phyloP scores from a whole-genome alignment of 345 rosid genomes.

The Anastatica hierochuntica region DNA sequence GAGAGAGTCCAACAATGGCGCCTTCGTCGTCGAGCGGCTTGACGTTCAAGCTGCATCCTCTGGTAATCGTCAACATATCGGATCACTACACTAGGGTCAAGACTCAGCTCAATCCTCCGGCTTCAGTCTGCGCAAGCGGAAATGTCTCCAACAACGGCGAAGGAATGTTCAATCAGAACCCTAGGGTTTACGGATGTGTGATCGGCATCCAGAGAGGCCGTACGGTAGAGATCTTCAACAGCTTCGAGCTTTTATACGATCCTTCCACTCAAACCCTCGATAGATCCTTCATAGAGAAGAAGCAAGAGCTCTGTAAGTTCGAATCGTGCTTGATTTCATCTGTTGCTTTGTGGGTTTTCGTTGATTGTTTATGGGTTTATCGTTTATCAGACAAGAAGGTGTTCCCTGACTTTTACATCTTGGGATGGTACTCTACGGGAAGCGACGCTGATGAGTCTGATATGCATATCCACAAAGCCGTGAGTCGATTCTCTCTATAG shows the following conservation, averaged over 20 bases:
- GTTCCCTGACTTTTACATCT: slow-evolving; percentile 70
- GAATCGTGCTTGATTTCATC: background rate
- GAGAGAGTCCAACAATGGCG: slow-evolving; percentile 41
- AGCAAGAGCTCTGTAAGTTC: slow-evolving; percentile 62
- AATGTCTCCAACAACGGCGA: slow-evolving; percentile 28
- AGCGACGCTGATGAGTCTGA: slow-evolving; percentile 83
- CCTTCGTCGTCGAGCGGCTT: slow-evolving; percentile 91
- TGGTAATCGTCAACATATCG: slow-evolving; percentile 85
- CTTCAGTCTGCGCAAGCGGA: slow-evolving; percentile 19
- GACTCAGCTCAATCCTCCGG: slow-evolving; percentile 59
- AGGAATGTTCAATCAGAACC: slow-evolving; percentile 23
- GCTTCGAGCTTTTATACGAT: slow-evolving; percentile 76
- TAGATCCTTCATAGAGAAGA: slow-evolving; percentile 85
- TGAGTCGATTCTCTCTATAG: too few species aligned
- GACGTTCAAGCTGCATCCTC: slow-evolving; percentile 93
- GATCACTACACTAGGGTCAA: slow-evolving; percentile 90
- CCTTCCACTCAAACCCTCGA: slow-evolving; percentile 57
- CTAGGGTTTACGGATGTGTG: slow-evolving; percentile 87
- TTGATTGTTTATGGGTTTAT: background rate
- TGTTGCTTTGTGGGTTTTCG: background rate
- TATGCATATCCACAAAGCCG: slow-evolving; percentile 89
- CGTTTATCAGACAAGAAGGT: slow-evolving; percentile 68
- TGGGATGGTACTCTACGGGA: slow-evolving; percentile 97
- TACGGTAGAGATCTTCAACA: slow-evolving; percentile 90
- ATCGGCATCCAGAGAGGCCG: slow-evolving; percentile 91